phyloP scores from a whole-genome alignment of 2,329 filamentous ascomycete genomes.

The Sphaerulina vaccinii region DNA sequence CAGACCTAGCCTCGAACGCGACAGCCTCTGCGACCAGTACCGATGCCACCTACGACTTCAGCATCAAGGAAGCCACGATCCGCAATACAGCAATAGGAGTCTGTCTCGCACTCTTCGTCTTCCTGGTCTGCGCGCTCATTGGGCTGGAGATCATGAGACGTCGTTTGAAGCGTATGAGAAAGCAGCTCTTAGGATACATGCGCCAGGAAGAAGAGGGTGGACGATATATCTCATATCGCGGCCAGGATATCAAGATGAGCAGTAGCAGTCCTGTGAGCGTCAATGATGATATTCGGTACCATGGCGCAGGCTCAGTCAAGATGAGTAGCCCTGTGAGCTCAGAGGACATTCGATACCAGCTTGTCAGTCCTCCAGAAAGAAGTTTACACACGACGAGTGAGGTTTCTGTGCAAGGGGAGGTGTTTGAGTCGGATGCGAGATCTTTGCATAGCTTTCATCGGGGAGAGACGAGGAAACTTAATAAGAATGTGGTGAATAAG shows the following conservation, averaged over 20 bases:
- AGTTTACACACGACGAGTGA: not conserved
- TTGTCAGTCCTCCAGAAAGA: conserved; percentile 6
- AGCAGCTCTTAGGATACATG: conserved; percentile 8
- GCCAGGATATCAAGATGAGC: too few relatives aligned
- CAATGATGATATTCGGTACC: too few relatives aligned
- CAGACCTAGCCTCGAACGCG: conserved; percentile 8
- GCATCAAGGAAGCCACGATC: conserved; percentile 16
- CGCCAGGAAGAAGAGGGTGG: conserved; percentile 5
- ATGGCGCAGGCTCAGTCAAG: not conserved
- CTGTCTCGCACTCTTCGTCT: conserved; percentile 17
- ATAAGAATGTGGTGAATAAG: conserved; percentile 2
- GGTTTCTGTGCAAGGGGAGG: conserved; percentile 1
- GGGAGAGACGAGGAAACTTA: conserved; percentile 1
- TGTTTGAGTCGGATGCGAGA: conserved; percentile 10
- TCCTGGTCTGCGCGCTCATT: conserved; percentile 16
- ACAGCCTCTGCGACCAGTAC: conserved; percentile 4
- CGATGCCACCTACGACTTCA: conserved; percentile 18
- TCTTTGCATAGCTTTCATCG: conserved; percentile 10
- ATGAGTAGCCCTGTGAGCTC: not conserved
- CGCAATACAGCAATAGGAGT: conserved; percentile 18
- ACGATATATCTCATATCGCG: too few relatives aligned
- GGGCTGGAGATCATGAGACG: conserved; percentile 17
- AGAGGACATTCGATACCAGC: not conserved
- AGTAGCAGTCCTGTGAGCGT: too few relatives aligned
- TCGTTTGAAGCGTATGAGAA: conserved; percentile 13